Conservation (phyloP, 2,329 filamentous ascomycete species). For the Dactylellina drechsleri region DNA sequence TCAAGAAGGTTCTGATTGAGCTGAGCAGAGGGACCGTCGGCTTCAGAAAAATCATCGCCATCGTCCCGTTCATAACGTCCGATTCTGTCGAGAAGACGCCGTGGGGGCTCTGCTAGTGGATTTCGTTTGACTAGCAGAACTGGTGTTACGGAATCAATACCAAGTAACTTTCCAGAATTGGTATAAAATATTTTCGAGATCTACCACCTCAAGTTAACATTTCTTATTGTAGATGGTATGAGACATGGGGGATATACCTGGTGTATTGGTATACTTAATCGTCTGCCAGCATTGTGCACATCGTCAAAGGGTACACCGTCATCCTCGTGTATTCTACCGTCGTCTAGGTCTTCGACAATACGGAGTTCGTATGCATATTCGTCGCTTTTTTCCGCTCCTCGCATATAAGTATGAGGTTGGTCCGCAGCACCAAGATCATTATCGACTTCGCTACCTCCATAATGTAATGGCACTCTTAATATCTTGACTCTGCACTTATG, state of each 20-base stretch:
- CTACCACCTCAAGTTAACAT: slow-evolving; percentile 28
- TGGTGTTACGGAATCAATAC: slow-evolving; percentile 79
- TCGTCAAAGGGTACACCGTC: slow-evolving; percentile 74
- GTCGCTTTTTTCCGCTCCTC: slow-evolving; percentile 66
- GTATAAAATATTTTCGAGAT: slow-evolving; percentile 94
- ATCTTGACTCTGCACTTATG: slow-evolving; percentile 90
- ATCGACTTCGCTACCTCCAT: slow-evolving; percentile 68
- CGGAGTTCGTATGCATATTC: slow-evolving; percentile 84
- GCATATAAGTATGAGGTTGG: slow-evolving; percentile 64
- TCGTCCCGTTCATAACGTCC: slow-evolving; percentile 59
- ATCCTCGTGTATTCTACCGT: slow-evolving; percentile 74
- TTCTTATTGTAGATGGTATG: background rate
- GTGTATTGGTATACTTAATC: slow-evolving; percentile 75
- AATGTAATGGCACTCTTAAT: slow-evolving; percentile 72
- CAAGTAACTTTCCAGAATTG: slow-evolving; percentile 87
- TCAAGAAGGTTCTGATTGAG: slow-evolving; percentile 62
- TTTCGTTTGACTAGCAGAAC: slow-evolving; percentile 80
- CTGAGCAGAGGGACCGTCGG: slow-evolving; percentile 54
- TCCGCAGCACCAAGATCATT: slow-evolving; percentile 60
- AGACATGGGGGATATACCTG: slow-evolving; percentile 61
- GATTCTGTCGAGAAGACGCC: slow-evolving; percentile 68
- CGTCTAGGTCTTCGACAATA: slow-evolving; percentile 82
- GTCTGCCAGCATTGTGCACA: slow-evolving; percentile 71
- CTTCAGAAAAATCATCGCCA: slow-evolving; percentile 59
- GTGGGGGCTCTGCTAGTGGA: slow-evolving; percentile 70